Base-by-base conservation (phyloP, 1,284 basidiomycete species). In the Leccinum pseudoinsigne region DNA sequence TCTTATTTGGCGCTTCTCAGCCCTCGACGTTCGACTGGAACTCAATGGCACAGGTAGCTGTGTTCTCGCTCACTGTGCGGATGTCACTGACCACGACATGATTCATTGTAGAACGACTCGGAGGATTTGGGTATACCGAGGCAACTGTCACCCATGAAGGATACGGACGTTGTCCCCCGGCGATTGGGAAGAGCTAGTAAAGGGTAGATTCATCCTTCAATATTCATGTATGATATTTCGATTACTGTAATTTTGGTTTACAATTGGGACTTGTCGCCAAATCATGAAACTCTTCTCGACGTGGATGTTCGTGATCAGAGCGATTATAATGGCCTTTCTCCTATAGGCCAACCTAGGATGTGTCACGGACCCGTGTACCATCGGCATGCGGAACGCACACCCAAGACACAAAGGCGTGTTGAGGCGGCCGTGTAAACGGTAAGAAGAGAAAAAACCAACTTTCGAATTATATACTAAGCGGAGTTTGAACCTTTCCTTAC, bases 221-320 rank as follows among this genome's bases (percentile, higher is more conserved):
- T 31, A 31, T 34, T 47, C 7, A 34, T 38, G 42, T 58, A 1
- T 18, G 50, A 53, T 18, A n/a, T 51, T 45, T n/a, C 16, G 23
- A 54, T 16, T 7, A 54, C 12, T 54, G 51, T 54, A 26, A 26
- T 28, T 16, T 10, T 10, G 31, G 34, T 28, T 50, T 50, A 55
- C 53, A 51, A 28, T 45, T 31, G 23, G 60, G 60, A 57, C 38
- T 31, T 89, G 82, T 90, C 66, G 86, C 89, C 88, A 75, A 83
- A 79, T 80, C 86, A 90, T 90, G 89, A 91, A 91, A 90, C 89
- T 88, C 88, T 82, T 84, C 79, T 84, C 85, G 69, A 82, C 87
- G 87, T 90, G 74, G 75, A 72, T 70, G 69, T 72, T 69, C 80
- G 87, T 83, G 85, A 85, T 86, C 76, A 80, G 86, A 90, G 89